Conservation (phyloP, 2,329 filamentous ascomycete genomes). For the Neurospora crassa region DNA sequence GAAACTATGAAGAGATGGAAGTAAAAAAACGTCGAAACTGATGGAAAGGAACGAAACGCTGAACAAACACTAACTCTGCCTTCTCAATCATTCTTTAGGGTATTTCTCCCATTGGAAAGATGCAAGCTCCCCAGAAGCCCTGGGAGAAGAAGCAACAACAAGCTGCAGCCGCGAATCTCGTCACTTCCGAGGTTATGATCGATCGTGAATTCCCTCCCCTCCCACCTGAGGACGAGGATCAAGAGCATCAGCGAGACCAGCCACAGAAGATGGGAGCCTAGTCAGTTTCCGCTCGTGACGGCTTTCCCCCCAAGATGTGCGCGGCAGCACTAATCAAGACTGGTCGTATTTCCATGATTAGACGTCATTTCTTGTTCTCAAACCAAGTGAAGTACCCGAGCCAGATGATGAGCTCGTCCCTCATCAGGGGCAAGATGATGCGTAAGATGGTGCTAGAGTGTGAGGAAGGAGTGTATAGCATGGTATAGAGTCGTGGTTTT, state of each 20-base stretch:
- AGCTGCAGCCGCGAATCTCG: neutral
- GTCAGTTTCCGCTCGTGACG: neutral
- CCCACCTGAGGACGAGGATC: slow-evolving; percentile 11
- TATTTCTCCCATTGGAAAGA: slow-evolving; percentile 37
- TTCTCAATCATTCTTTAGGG: slow-evolving; percentile 22
- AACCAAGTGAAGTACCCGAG: neutral
- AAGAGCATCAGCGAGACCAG: neutral
- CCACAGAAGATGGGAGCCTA: neutral
- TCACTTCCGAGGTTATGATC: slow-evolving; percentile 17
- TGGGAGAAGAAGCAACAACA: slow-evolving; percentile 54
- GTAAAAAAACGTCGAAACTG: neutral
- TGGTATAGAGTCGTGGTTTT: neutral
- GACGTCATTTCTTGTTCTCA: neutral
- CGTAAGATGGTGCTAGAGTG: neutral
- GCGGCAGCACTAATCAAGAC: neutral
- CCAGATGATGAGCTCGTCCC: neutral
- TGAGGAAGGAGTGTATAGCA: neutral
- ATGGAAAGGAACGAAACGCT: neutral
- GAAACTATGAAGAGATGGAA: neutral
- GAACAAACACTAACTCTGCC: neutral
- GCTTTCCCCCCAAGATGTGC: neutral
- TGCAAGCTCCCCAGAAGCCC: slow-evolving; percentile 48
- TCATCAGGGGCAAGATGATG: neutral
- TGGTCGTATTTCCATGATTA: neutral
- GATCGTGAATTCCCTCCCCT: slow-evolving; percentile 27